phyloP scores from a whole-genome alignment of 1,139 yeast species.

The Suzukiozyma palmioleophila region DNA sequence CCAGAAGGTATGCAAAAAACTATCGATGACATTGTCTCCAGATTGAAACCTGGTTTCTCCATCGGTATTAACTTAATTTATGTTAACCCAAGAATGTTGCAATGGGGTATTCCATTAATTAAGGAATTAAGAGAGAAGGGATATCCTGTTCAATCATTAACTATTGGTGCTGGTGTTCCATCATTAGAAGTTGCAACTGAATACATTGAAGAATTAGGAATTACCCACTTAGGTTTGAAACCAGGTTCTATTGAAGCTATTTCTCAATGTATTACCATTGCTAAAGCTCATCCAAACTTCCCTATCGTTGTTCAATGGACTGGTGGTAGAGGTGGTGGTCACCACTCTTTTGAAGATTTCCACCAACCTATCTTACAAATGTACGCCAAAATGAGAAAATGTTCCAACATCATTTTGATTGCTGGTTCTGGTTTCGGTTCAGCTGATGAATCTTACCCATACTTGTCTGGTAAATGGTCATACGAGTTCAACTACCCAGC shows the following conservation, averaged over 20 bases:
- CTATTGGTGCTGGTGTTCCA: slow-evolving; percentile 99
- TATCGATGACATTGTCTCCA: slow-evolving; percentile 61
- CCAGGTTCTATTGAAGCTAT: slow-evolving; percentile 97
- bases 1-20: slow-evolving; percentile 71
- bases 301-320: slow-evolving; percentile 99
- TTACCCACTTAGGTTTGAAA: slow-evolving; percentile 91
- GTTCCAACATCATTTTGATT: slow-evolving; percentile 79
- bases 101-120: slow-evolving; percentile 97
- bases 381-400: slow-evolving; percentile 92
- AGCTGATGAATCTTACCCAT: slow-evolving; percentile 94
- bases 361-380: slow-evolving; percentile 95
- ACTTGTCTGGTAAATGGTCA: slow-evolving; percentile 97
- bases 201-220: slow-evolving; percentile 86
- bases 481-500: slow-evolving; percentile 81
- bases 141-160: slow-evolving; percentile 91
- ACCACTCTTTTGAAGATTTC: slow-evolving; percentile 98
- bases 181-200: slow-evolving; percentile 96
- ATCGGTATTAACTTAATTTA: slow-evolving; percentile 88
- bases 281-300: slow-evolving; percentile 92
- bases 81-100: slow-evolving; percentile 95
- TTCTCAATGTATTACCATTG: slow-evolving; percentile 79
- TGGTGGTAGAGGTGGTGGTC: slow-evolving; percentile 99
- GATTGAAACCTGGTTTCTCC: slow-evolving; percentile 80
- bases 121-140: slow-evolving; percentile 85
- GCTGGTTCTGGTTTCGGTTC: slow-evolving; percentile 99